Percentiles rank a stretch among this genome's conserved stretches.
Conservation (phyloP, 2,329 filamentous ascomycete genomes). For the Fusarium xylarioides region DNA sequence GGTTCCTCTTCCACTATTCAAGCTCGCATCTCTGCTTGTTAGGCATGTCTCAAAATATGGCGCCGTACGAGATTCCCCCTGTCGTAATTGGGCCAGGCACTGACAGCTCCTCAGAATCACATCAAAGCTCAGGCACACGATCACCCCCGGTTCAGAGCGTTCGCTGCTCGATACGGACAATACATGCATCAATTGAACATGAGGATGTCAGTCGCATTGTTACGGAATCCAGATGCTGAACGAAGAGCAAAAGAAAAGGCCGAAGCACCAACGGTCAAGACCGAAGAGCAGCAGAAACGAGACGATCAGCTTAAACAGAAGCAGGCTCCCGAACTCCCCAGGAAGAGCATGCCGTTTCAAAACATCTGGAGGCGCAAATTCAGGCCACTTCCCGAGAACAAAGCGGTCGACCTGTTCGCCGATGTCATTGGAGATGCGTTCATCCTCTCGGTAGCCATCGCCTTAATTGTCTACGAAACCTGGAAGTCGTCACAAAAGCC, state of each 20-base stretch:
- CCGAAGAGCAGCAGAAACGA: conserved; percentile 66
- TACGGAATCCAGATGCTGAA: conserved; percentile 67
- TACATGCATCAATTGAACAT: conserved; percentile 73
- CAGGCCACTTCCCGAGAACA: conserved; percentile 68
- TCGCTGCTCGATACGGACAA: conserved; percentile 71
- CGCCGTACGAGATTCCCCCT: conserved; percentile 60
- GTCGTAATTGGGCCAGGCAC: background rate
- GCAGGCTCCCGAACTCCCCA: conserved; percentile 40
- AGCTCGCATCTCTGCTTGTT: conserved; percentile 71
- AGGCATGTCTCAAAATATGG: conserved; percentile 75
- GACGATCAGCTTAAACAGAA: conserved; percentile 60
- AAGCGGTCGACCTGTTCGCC: conserved; percentile 73
- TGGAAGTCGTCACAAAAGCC: conserved; percentile 68
- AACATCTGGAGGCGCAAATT: conserved; percentile 72
- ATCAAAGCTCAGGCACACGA: conserved; percentile 74
- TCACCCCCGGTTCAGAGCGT: conserved; percentile 66
- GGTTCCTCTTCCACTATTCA: conserved; percentile 74
- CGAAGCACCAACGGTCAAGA: conserved; percentile 71
- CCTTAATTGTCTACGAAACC: conserved; percentile 69
- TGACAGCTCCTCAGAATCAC: conserved; percentile 60
- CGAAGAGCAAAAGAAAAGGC: conserved; percentile 68
- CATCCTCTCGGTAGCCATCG: conserved; percentile 67
- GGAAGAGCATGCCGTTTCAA: conserved; percentile 48
- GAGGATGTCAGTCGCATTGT: conserved; percentile 67
- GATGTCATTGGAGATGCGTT: conserved; percentile 72